Base-by-base conservation (phyloP, 2,329 filamentous ascomycete genomes). In the Amylocarpus encephaloides region DNA sequence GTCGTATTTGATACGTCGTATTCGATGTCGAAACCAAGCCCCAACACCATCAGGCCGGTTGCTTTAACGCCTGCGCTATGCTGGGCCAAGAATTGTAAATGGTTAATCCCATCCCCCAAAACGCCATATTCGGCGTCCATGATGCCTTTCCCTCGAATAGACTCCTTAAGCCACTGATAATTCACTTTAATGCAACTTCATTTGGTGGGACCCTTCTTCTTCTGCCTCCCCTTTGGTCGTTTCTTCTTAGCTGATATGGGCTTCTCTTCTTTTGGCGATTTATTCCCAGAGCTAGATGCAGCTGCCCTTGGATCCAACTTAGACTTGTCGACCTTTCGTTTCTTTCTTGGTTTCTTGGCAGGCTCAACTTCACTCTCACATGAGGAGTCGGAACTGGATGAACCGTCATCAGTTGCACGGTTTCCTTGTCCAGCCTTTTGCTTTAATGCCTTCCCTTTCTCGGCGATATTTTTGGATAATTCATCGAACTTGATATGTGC, bases 401-500 rank as follows among this genome's bases (percentile, higher is more conserved):
- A 42, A 12, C 18, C 13, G 33, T 50, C 39, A 3, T 48, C 26
- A 33, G 35, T 13, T 49, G 5, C 43, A 22, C 15, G 12, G 11
- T 34, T 50, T 33, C 51, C 50, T 6, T 49, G 46, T 18, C 56
- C 58, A 10, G 52, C 52, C 46, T 63, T 64, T 43, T 59, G 55
- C 41, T 65, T 64, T 42, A 68, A 71, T 10, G 68, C 49, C 6
- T 49, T 48, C 29, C 60, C 56, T 39, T 63, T 63, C 12, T 59
- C 59, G 49, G 69, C 71, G 32, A 53, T 61, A 26, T 50, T 47
- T 35, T 69, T 71, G 12, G 70, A 68, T 11, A 73, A 43, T 48
- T 71, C 62, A 11, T 68, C 65, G 22, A 74, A 73, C 54, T 72
- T 77, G 30, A 73, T 64, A 48, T 74, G 69, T 12, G 75, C 73